Evolutionary conservation across 495 filamentous ascomycete genomes (phyloP).

Genomic region (Diplogelasinospora grovesii): DNA sequence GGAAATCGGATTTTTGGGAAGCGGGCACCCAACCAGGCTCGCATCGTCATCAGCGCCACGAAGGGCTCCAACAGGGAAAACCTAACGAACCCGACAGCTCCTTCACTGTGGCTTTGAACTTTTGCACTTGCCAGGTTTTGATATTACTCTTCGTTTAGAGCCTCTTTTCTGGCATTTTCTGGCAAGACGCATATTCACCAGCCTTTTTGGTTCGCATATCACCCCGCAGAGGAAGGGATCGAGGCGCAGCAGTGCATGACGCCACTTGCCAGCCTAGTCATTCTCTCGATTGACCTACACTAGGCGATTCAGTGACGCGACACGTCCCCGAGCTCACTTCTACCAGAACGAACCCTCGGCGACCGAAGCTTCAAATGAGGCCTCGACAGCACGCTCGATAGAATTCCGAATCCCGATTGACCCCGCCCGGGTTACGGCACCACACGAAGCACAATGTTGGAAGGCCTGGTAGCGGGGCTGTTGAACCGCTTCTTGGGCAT

Average conservation of each 20-base stretch:
- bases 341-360: background rate
- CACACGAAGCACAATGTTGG: constrained; percentile 47
- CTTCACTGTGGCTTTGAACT: too few species aligned
- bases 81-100: constrained; percentile 1
- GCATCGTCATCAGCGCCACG: constrained; percentile 11
- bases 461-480: constrained; percentile 73
- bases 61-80: constrained; percentile 1
- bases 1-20: background rate
- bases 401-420: constrained; percentile 12
- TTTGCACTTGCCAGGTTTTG: too few species aligned
- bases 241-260: too few species aligned
- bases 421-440: constrained; percentile 52
- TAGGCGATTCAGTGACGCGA: too few species aligned
- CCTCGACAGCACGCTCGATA: constrained; percentile 19
- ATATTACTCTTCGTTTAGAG: too few species aligned
- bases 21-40: constrained; percentile 3
- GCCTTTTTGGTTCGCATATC: too few species aligned
- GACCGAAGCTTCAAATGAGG: constrained; percentile 25
- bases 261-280: background rate
- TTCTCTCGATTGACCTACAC: background rate
- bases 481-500: constrained; percentile 98
- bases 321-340: background rate
- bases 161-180: too few species aligned
- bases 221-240: too few species aligned
- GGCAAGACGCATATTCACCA: too few species aligned